A percentile compares a stretch with the other conserved stretches of the same genome.
Evolutionary conservation across 1,284 basidiomycete genomes (phyloP).

Genomic region (Phlebopus sp.): DNA sequence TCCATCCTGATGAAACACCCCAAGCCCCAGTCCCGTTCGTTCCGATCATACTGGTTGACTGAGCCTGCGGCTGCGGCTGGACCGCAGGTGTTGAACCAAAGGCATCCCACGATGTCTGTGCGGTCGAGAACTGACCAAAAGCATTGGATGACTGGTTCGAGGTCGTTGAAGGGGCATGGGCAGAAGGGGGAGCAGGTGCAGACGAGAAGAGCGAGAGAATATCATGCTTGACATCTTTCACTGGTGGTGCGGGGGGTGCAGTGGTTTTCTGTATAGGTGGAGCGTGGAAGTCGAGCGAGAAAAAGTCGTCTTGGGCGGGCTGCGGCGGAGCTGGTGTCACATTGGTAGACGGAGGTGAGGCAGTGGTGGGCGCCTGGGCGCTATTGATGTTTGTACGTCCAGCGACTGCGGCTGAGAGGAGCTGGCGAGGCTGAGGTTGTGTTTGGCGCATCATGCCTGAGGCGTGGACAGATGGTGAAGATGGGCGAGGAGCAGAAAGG

Average conservation of each 20-base stretch:
- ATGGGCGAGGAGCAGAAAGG: constrained; percentile 29
- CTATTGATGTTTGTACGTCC: constrained; percentile 20
- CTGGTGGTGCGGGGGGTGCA: constrained; percentile 37
- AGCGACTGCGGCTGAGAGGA: constrained; percentile 23
- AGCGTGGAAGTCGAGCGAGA: constrained; percentile 82
- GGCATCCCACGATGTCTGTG: constrained; percentile 20
- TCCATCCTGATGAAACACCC: constrained; percentile 67
- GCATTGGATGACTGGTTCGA: constrained; percentile 28
- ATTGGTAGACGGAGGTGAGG: constrained; percentile 16
- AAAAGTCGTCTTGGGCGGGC: constrained; percentile 57
- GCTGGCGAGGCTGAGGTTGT: constrained; percentile 37
- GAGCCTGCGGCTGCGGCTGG: constrained; percentile 24
- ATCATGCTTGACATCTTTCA: constrained; percentile 79
- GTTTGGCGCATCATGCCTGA: constrained; percentile 46
- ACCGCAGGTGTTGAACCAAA: constrained; percentile 9
- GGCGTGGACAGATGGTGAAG: constrained; percentile 22
- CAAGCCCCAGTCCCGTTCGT: constrained; percentile 55
- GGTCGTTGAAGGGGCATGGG: constrained; percentile 13
- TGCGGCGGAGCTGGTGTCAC: constrained; percentile 19
- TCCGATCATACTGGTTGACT: constrained; percentile 56
- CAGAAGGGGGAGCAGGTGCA: constrained; percentile 31
- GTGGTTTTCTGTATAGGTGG: constrained; percentile 37
- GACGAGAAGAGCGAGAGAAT: constrained; percentile 84
- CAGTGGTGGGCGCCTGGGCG: constrained; percentile 10
- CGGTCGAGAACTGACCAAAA: constrained; percentile 27